Evolutionary conservation across 202 grass and related monocot species (phyloP).

Genomic region (Zoysia matrella): DNA sequence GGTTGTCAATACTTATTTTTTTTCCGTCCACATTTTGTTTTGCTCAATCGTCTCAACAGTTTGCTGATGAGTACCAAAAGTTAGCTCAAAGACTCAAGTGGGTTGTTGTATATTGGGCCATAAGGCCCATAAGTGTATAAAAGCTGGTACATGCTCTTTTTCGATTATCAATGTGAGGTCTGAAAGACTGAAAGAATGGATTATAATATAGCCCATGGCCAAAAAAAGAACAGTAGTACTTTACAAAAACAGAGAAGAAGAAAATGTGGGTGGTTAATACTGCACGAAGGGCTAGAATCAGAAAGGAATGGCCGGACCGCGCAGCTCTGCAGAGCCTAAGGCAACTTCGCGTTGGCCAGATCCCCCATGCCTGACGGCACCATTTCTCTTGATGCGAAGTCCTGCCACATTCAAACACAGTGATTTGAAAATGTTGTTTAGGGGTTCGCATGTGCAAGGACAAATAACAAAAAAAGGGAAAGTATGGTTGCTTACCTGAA

Average conservation of each 20-base stretch:
- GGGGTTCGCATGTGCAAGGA: neutral
- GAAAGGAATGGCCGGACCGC: slow-evolving; percentile 24
- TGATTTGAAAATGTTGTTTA: neutral
- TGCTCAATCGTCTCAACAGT: neutral
- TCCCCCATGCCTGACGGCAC: slow-evolving; percentile 46
- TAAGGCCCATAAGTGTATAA: slow-evolving; percentile 37
- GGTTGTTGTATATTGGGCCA: slow-evolving; percentile 28
- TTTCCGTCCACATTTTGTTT: neutral
- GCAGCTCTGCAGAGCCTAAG: slow-evolving; percentile 40
- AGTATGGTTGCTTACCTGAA: slow-evolving; percentile 66
- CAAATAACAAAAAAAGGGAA: neutral
- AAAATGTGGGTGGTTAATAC: slow-evolving; percentile 23
- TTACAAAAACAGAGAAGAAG: slow-evolving; percentile 37
- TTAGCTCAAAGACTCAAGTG: neutral
- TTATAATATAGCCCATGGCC: slow-evolving; percentile 37
- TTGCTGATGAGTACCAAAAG: slow-evolving; percentile 10
- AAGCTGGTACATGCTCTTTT: slow-evolving; percentile 24
- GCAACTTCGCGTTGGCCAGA: slow-evolving; percentile 65
- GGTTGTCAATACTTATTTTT: neutral
- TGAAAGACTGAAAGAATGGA: slow-evolving; percentile 57
- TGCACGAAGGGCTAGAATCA: slow-evolving; percentile 15
- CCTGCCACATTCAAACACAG: slow-evolving; percentile 63
- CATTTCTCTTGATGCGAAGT: slow-evolving; percentile 71
- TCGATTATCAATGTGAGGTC: slow-evolving; percentile 23
- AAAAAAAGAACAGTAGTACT: slow-evolving; percentile 40